A percentile compares a stretch with the other conserved stretches of the same genome.
Conservation (phyloP, 1,284 basidiomycete species). For the Crucibulum cyathiforme region DNA sequence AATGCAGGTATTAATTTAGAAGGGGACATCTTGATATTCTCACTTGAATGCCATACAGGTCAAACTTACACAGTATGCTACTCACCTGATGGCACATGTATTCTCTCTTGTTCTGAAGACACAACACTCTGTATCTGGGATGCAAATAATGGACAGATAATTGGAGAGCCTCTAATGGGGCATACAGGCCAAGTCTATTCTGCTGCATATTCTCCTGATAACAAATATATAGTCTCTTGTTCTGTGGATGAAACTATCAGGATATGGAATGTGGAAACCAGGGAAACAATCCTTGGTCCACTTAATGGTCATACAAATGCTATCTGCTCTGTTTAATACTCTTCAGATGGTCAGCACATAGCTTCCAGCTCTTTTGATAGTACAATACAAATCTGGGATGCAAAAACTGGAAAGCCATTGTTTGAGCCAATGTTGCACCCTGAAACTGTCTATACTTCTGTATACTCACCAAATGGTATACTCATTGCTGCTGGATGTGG, state of each 20-base stretch:
- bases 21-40: not conserved
- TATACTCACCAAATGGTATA: too few relatives aligned
- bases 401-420: too few relatives aligned
- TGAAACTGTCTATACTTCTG: too few relatives aligned
- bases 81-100: slow-evolving; percentile 14
- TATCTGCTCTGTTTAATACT: slow-evolving; percentile 1
- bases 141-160: not conserved
- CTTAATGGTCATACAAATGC: slow-evolving; percentile 4
- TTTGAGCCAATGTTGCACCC: too few relatives aligned
- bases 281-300: not conserved
- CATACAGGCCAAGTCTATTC: slow-evolving; percentile 1
- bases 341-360: slow-evolving; percentile 12
- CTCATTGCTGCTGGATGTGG: too few relatives aligned
- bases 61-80: slow-evolving; percentile 3
- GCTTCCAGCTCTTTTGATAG: not conserved
- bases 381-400: too few relatives aligned
- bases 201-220: not conserved
- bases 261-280: slow-evolving; percentile 13
- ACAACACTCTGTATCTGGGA: slow-evolving; percentile 11
- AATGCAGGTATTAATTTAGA: not conserved
- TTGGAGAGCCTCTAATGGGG: not conserved
- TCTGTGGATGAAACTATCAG: slow-evolving; percentile 12
- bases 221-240: slow-evolving; percentile 5
- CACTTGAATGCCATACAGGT: not conserved
- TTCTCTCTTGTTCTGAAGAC: slow-evolving; percentile 19